Evolutionary conservation across 768 basidiomycete genomes (phyloP), one percentile per base, ranked within the genome.

Genomic region (Mycena pura): DNA sequence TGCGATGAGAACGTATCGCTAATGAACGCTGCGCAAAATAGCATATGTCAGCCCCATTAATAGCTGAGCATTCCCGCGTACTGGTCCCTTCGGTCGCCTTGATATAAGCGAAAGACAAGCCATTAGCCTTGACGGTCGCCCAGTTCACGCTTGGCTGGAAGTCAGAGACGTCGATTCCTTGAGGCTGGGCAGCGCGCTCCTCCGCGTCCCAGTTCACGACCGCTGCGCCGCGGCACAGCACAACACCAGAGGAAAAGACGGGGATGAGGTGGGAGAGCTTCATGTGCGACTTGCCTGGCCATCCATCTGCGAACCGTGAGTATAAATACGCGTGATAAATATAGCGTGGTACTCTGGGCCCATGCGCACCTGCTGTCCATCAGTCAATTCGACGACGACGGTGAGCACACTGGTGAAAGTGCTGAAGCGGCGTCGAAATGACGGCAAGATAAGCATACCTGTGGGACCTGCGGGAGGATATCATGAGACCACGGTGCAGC

Each of bases 11-110:
- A 87, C 13, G 71, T 43, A 0, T 82, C 78, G 63, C 75, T 76
- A 3, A n/a, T 72, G 65, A 79, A 87, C 1, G 71, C 76, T 78
- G 43, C 19, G 31, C 22, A 40, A 54, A 24, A 29, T 28, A 17
- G 44, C 24, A 21, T 31, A 19, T 10, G 41, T 49, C 5, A 10
- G 15, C 6, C 2, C 17, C 11, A 47, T 19, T 19, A n/a, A 21
- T 17, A 39, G 27, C 19, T 13, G 29, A 41, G 41, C 24, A 39
- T 32, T 7, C 14, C 41, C 8, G 66, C 76, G 56, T 48, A 86
- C 85, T 68, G n/a, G 78, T 86, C 9, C 83, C 83, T 69, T 89
- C 87, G 3, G 87, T 89, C 9, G 87, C 88, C 69, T 89, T 89
- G 80, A 89, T 88, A 68, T 80, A 89, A 3, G 75, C 84, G 65